phyloP scores from a whole-genome alignment of 1,139 yeast genomes.

The Taiozyma sp. region DNA sequence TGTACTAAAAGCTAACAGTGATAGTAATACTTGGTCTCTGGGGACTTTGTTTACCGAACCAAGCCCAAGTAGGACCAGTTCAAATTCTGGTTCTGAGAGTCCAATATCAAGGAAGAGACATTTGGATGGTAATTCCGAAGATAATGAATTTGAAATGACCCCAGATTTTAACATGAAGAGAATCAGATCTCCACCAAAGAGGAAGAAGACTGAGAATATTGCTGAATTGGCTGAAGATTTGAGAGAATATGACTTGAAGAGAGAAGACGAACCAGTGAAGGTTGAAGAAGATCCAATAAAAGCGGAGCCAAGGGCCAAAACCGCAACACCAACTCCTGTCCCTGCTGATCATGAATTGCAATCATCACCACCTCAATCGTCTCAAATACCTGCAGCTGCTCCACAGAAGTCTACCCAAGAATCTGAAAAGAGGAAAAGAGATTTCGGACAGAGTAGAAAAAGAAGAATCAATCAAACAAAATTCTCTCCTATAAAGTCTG shows the following conservation, averaged over 20 bases:
- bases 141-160: constrained; percentile 1
- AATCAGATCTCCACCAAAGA: constrained; percentile 8
- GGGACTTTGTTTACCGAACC: constrained; percentile 4
- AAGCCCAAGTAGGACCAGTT: not conserved
- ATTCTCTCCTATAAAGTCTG: constrained; percentile 21
- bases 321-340: not conserved
- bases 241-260: constrained; percentile 10
- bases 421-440: constrained; percentile 8
- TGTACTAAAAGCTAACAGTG: constrained; percentile 9
- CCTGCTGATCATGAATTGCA: not conserved
- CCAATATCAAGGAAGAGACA: not conserved
- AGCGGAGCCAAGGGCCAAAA: not conserved
- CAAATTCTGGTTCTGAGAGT: not conserved
- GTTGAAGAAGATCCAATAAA: not conserved
- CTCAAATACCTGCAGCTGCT: too few species aligned
- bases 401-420: not conserved
- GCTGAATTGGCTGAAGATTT: constrained; percentile 11
- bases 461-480: constrained; percentile 15
- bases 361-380: not conserved
- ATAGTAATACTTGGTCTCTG: constrained; percentile 9
- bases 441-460: constrained; percentile 22
- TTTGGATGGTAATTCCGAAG: not conserved
- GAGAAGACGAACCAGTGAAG: not conserved
- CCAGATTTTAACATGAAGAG: constrained; percentile 1
- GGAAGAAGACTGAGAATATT: constrained; percentile 7